These are phyloP conservation scores for Suhomyces panamericanus DNA, from an alignment of 1,139 yeast genomes.

Conservation along the genomic window DNA sequence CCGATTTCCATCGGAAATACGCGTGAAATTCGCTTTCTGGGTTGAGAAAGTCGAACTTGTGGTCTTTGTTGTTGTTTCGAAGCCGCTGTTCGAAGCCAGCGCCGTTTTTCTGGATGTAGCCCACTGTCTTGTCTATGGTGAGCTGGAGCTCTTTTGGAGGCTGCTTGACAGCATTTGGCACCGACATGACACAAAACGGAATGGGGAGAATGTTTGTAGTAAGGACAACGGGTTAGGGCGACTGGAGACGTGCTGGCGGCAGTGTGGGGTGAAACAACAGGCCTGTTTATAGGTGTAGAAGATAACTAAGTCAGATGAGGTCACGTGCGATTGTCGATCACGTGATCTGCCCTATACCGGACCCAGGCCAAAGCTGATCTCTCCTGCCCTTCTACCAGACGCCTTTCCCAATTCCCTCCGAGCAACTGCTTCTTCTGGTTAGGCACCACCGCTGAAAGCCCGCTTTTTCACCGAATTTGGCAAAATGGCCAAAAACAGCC, in stretches of 20 bases:
- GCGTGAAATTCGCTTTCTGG: slow-evolving; percentile 54
- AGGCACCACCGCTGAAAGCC: neutral
- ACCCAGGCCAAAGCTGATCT: neutral
- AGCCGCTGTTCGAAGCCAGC: slow-evolving; percentile 62
- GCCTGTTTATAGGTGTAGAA: too few species aligned
- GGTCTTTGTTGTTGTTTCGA: slow-evolving; percentile 44
- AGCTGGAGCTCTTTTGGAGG: slow-evolving; percentile 14
- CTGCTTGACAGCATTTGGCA: neutral
- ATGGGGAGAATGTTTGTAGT: too few species aligned
- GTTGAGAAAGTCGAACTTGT: slow-evolving; percentile 64
- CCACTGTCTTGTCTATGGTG: slow-evolving; percentile 71
- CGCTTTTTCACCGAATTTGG: neutral
- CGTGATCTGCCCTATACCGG: neutral
- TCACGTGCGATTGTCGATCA: slow-evolving; percentile 1
- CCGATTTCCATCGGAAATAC: slow-evolving; percentile 52
- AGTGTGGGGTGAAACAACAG: too few species aligned
- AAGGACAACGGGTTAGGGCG: too few species aligned
- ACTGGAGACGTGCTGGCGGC: too few species aligned
- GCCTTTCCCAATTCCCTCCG: neutral
- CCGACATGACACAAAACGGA: neutral
- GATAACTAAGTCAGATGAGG: neutral
- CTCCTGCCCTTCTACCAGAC: neutral
- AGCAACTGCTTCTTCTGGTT: neutral
- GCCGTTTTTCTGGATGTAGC: slow-evolving; percentile 71
- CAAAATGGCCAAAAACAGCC: neutral